Percentiles rank a stretch among this genome's conserved stretches.
phyloP scores from a whole-genome alignment of 352 stramenopile genomes.

The Globisporangium takayamanum region DNA sequence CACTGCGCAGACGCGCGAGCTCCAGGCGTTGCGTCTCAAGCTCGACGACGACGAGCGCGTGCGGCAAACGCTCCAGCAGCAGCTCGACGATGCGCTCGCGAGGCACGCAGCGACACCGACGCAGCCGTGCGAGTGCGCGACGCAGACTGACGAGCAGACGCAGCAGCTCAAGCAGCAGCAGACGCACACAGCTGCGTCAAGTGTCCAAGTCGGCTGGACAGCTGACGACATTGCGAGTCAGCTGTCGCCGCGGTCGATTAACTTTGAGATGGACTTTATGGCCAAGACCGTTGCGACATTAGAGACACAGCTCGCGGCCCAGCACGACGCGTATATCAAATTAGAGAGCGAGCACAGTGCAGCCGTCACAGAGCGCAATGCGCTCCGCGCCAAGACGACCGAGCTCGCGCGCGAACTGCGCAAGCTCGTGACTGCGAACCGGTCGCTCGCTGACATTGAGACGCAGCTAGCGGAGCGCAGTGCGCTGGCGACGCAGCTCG shows the following conservation, averaged over 20 bases:
- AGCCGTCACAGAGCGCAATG: conserved; percentile 50
- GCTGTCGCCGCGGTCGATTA: conserved; percentile 24
- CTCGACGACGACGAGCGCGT: conserved; percentile 43
- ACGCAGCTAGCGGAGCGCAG: conserved; percentile 52
- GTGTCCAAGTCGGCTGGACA: background rate
- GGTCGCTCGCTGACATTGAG: conserved; percentile 46
- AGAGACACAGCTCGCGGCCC: conserved; percentile 27
- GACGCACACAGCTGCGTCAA: conserved; percentile 5
- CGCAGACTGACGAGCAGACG: conserved; percentile 38
- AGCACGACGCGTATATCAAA: conserved; percentile 15
- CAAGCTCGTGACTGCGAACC: conserved; percentile 40
- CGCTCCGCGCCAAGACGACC: conserved; percentile 36
- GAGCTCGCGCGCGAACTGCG: conserved; percentile 59
- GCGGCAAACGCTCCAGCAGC: conserved; percentile 31
- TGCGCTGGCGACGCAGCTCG: conserved; percentile 46
- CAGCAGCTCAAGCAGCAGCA: conserved; percentile 7
- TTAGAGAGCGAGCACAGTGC: conserved; percentile 33
- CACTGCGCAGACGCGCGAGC: conserved; percentile 36
- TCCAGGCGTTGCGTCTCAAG: conserved; percentile 35
- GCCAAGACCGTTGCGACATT: conserved; percentile 29
- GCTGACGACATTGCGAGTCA: conserved; percentile 20
- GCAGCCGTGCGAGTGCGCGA: conserved; percentile 20
- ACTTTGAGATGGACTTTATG: conserved; percentile 17
- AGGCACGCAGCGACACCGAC: conserved; percentile 3
- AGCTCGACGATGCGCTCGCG: conserved; percentile 25